A percentile compares a stretch with the other conserved stretches of the same genome.
Evolutionary conservation across 805 yeast genomes (phyloP).

Genomic region (Zygosaccharomyces bailii): DNA sequence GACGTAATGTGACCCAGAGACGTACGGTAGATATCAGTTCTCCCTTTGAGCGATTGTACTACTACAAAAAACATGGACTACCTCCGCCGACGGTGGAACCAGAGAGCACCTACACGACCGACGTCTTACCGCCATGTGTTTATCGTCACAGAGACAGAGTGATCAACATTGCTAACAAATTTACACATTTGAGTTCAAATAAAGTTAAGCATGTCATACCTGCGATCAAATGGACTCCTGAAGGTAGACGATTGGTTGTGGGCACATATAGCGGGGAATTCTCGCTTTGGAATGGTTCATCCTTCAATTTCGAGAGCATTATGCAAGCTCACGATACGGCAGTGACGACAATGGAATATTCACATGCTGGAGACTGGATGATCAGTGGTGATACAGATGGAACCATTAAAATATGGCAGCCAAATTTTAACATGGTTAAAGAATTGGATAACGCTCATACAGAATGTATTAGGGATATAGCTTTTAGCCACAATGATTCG

Average conservation of each 20-base stretch:
- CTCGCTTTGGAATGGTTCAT: conserved; percentile 93
- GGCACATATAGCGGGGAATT: conserved; percentile 94
- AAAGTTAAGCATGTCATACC: conserved; percentile 89
- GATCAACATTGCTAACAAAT: conserved; percentile 69
- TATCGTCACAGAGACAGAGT: conserved; percentile 29
- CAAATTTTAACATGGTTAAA: conserved; percentile 94
- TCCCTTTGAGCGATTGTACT: conserved; percentile 30
- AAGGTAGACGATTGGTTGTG: conserved; percentile 84
- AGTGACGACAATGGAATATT: conserved; percentile 71
- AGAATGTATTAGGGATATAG: conserved; percentile 80
- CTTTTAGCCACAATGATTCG: conserved; percentile 85
- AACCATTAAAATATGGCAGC: conserved; percentile 91
- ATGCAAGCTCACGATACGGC: conserved; percentile 98
- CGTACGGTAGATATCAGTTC: conserved; percentile 35
- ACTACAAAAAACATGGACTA: conserved; percentile 30
- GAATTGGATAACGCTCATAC: conserved; percentile 50
- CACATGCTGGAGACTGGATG: conserved; percentile 92
- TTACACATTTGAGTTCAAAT: conserved; percentile 86
- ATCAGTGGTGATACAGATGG: conserved; percentile 94
- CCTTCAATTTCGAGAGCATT: conserved; percentile 92
- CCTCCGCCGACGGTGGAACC: conserved; percentile 30
- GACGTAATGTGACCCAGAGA: conserved; percentile 32
- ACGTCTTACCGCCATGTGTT: conserved; percentile 33
- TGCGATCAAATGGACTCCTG: conserved; percentile 94
- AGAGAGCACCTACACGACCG: conserved; percentile 30